These are phyloP conservation scores for Coemansia sp. DNA, from an alignment of 192 early-diverging fungal species.

Conservation along the genomic window DNA sequence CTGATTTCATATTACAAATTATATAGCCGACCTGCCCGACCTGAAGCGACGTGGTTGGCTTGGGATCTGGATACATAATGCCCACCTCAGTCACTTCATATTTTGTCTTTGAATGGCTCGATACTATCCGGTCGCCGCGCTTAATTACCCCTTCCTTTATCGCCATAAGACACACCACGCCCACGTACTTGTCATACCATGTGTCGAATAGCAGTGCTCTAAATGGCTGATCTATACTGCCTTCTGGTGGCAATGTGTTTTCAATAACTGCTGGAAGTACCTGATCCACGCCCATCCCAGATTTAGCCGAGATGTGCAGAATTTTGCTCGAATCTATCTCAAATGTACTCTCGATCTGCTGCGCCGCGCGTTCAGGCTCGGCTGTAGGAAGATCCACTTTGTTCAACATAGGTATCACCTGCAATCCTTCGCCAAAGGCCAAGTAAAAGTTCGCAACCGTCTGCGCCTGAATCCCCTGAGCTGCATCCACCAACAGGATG, in stretches of 20 bases:
- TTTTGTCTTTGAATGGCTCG: constrained; percentile 67
- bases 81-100: constrained; percentile 92
- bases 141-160: constrained; percentile 78
- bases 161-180: constrained; percentile 92
- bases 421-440: constrained; percentile 83
- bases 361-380: constrained; percentile 69
- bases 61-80: constrained; percentile 91
- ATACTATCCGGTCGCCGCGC: constrained; percentile 77
- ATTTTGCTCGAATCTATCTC: constrained; percentile 70
- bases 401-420: constrained; percentile 88
- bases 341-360: constrained; percentile 84
- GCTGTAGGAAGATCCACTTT: constrained; percentile 93
- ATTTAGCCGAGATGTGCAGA: constrained; percentile 83
- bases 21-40: constrained; percentile 89
- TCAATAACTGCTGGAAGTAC: constrained; percentile 81
- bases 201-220: constrained; percentile 92
- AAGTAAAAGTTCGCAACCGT: constrained; percentile 97
- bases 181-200: constrained; percentile 97
- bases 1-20: constrained; percentile 87
- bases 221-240: constrained; percentile 65
- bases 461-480: constrained; percentile 96
- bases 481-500: constrained; percentile 87
- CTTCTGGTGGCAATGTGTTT: constrained; percentile 70
- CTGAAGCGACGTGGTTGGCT: constrained; percentile 52
- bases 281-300: constrained; percentile 67